Evolutionary conservation across 2,329 filamentous ascomycete genomes (phyloP), one percentile per base, ranked within the genome.

Genomic region (Penicillium sp.): DNA sequence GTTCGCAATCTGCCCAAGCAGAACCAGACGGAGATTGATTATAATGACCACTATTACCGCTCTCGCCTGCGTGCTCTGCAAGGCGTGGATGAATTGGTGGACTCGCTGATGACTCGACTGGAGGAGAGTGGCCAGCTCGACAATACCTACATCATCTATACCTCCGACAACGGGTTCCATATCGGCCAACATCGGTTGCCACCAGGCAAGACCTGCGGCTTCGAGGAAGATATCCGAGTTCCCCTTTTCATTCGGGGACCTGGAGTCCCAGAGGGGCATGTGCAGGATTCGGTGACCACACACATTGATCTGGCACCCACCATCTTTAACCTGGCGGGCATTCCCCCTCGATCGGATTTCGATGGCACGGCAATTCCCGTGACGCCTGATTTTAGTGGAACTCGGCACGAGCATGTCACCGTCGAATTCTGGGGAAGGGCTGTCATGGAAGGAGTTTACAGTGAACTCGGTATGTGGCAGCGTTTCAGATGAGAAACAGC

Each of bases 221-320:
- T 82, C 57, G 85, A 87, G 38, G 83, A 85, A 54, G 85, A 87
- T 61, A 83, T 87, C 61, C 82, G 85, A 2, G 82, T 88, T 0
- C 85, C 86, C 0, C 78, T 89, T 4, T 79, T 86, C 38, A 80
- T 89, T 19, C 80, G 86, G 10, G 87, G 87, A 0, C 86, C 87
- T 0, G 83, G 84, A 0, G 74, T 89, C 2, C 73, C 80, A 0
- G 65, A 72, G 11, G 81, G 80, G 1, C 65, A 76, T 7, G 75
- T 73, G 0, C 74, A 77, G 3, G 73, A 82, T 25, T 71, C 80
- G 4, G 82, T 86, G 1, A 88, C 85, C 0, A 84, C 85, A 0
- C 88, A 90, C 62, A 87, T 87, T 3, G 87, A 89, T 65, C 74
- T 90, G 1, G 85, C 84, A 0, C 87, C 87, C 0, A 89, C 87